Evolutionary conservation across 148 eudicot species (phyloP).

Genomic region (Gaultheria prostrata): DNA sequence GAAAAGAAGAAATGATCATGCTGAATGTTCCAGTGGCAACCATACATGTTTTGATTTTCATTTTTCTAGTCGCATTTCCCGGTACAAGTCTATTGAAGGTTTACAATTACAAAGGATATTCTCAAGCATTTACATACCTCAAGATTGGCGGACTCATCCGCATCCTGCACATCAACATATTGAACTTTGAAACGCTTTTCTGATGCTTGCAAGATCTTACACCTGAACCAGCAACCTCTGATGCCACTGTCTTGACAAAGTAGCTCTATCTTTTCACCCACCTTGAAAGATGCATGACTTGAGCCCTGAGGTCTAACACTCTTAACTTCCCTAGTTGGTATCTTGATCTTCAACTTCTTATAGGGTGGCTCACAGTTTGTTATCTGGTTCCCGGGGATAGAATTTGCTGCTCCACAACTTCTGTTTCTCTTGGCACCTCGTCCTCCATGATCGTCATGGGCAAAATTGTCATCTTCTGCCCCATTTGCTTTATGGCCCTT

Average conservation of each 20-base stretch:
- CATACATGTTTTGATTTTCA: not conserved
- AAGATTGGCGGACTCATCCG: slow-evolving; percentile 32
- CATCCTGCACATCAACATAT: slow-evolving; percentile 34
- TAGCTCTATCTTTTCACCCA: slow-evolving; percentile 34
- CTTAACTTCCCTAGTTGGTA: slow-evolving; percentile 22
- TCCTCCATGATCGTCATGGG: slow-evolving; percentile 1
- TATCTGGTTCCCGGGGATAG: slow-evolving; percentile 9
- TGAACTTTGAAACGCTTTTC: slow-evolving; percentile 28
- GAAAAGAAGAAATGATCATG: not conserved
- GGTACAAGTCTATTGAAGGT: not conserved
- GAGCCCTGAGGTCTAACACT: slow-evolving; percentile 18
- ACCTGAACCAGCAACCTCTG: slow-evolving; percentile 51
- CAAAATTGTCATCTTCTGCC: slow-evolving; percentile 16
- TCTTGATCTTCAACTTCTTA: slow-evolving; percentile 31
- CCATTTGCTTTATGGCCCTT: slow-evolving; percentile 12
- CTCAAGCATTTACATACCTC: slow-evolving; percentile 29
- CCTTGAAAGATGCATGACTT: slow-evolving; percentile 9
- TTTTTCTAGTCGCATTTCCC: not conserved
- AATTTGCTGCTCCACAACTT: slow-evolving; percentile 2
- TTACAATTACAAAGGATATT: not conserved
- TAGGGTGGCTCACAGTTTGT: slow-evolving; percentile 18
- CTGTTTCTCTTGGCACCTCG: slow-evolving; percentile 19
- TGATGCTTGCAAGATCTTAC: slow-evolving; percentile 30
- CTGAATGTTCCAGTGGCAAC: not conserved
- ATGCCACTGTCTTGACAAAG: slow-evolving; percentile 49